Conservation (phyloP, 768 basidiomycete species). For the Mycena haematopus region DNA sequence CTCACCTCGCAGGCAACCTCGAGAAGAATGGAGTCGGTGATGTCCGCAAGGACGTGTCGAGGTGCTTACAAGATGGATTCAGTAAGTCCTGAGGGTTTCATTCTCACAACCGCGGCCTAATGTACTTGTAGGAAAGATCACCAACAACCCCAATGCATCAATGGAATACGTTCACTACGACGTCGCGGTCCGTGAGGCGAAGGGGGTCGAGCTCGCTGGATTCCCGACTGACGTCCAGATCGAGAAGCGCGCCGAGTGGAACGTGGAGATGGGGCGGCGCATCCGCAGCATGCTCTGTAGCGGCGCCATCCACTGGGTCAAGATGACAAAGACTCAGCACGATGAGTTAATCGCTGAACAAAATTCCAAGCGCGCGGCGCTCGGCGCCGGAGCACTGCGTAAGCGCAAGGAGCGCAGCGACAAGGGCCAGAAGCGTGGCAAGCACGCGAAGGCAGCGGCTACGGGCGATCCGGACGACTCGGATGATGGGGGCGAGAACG, state of each 20-base stretch:
- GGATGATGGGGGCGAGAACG: not conserved
- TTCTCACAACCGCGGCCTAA: too few relatives aligned
- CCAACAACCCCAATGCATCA: not conserved
- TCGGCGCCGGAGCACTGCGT: not conserved
- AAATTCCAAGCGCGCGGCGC: not conserved
- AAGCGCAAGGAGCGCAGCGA: not conserved
- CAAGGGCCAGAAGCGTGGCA: too few relatives aligned
- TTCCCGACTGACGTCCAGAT: not conserved
- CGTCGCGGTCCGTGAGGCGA: not conserved
- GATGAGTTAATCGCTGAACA: not conserved
- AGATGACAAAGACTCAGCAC: not conserved
- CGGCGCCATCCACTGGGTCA: not conserved
- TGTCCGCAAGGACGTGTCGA: too few relatives aligned
- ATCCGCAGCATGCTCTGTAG: not conserved
- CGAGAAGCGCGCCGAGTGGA: not conserved
- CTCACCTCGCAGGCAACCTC: too few relatives aligned
- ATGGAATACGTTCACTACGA: slow-evolving; percentile 8
- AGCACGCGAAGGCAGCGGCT: too few relatives aligned
- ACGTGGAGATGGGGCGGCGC: not conserved
- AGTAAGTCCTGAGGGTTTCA: too few relatives aligned
- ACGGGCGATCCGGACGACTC: too few relatives aligned
- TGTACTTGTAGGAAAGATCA: not conserved
- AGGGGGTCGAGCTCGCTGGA: not conserved
- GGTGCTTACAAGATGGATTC: too few relatives aligned
- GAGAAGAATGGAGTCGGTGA: too few relatives aligned